Evolutionary conservation across 805 yeast genomes (phyloP), one percentile per base, ranked within the genome.

Genomic region (Priceomyces medius): DNA sequence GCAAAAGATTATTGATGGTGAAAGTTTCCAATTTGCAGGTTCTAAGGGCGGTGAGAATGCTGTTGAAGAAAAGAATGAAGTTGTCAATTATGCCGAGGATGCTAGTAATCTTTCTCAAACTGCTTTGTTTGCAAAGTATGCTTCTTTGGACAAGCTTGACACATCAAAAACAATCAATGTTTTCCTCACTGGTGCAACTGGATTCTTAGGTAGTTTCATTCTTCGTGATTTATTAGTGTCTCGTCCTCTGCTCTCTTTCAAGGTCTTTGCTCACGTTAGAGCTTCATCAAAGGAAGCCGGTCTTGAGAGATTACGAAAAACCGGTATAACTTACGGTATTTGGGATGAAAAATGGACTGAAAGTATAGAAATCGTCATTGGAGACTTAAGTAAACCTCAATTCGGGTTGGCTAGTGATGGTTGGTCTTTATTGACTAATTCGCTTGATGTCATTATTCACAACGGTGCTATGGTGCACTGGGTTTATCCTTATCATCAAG

Each of bases 381-480:
- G 97, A 27, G 90, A 90, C 56, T 73, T 93, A 52, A 77, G 91
- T 4, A 64, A 74, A 48, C 66, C 74, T n/a, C 73, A 83, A 33
- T 83, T 93, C 59, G 99, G 97, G 0, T 56, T 88, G 40, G 50
- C 66, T 13, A 73, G 74, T 26, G 60, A 53, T 3, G 66, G 69
- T 23, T 93, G 96, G 95, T 33, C 50, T 1, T 37, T 54, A 6
- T 74, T 93, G 44, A 67, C 80, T 7, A 63, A 76, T 12, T 65
- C 70, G 1, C 71, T 91, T 43, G 99, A 95, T 62, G 83, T 83
- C 3, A 81, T 93, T 39, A 79, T 93, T 47, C 99, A 93, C 64
- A 93, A 93, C 54, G 99, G 98, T 71, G 99, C 99, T 13, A 73
- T 90, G 47, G 99, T 93, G 28, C 99, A 93, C 63, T 93, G 99